A percentile compares a stretch with the other conserved stretches of the same genome.
Evolutionary conservation across 1,139 yeast species (phyloP).

Genomic region (Candida gigantensis): DNA sequence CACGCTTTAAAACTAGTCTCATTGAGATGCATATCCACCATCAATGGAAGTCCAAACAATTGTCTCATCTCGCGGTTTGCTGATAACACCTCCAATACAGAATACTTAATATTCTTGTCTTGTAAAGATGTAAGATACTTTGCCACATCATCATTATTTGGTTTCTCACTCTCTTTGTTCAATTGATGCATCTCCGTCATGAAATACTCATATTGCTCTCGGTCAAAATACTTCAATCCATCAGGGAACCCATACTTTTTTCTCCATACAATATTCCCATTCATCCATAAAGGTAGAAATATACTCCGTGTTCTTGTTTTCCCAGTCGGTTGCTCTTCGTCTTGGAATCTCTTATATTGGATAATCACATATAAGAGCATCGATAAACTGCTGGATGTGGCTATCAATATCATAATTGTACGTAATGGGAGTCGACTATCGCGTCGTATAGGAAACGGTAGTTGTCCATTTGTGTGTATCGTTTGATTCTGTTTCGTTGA

Average conservation of each 20-base stretch:
- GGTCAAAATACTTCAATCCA: slow-evolving; percentile 29
- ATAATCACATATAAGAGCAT: slow-evolving; percentile 26
- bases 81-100: slow-evolving; percentile 31
- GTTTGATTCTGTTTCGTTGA: too few relatives aligned
- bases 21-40: slow-evolving; percentile 15
- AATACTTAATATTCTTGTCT: slow-evolving; percentile 26
- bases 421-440: slow-evolving; percentile 22
- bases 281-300: slow-evolving; percentile 37
- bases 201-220: slow-evolving; percentile 19
- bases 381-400: slow-evolving; percentile 25
- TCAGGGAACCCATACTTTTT: slow-evolving; percentile 25
- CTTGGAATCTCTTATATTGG: slow-evolving; percentile 22
- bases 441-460: too few relatives aligned
- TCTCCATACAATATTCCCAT: slow-evolving; percentile 26
- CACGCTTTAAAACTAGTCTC: slow-evolving; percentile 24
- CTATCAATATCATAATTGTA: slow-evolving; percentile 25
- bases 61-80: slow-evolving; percentile 22
- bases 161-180: too few relatives aligned
- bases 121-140: too few relatives aligned
- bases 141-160: too few relatives aligned
- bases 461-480: too few relatives aligned
- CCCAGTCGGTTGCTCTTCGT: slow-evolving; percentile 10
- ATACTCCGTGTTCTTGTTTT: slow-evolving; percentile 15
- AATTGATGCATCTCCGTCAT: slow-evolving; percentile 20
- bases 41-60: slow-evolving; percentile 33